phyloP scores from a whole-genome alignment of 2,329 filamentous ascomycete genomes.

The Aquanectria penicillioides region DNA sequence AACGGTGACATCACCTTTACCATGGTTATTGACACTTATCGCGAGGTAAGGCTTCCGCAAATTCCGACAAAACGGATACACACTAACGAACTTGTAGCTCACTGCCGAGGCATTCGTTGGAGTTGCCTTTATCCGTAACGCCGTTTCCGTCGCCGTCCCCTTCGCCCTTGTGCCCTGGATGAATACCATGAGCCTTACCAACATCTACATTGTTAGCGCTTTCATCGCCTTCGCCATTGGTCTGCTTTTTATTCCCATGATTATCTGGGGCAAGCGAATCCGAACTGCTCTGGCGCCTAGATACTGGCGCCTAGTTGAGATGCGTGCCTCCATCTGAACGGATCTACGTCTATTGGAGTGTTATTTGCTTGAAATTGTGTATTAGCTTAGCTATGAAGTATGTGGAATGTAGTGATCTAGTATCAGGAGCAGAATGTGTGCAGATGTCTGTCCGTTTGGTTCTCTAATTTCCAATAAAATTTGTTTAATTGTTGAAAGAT shows the following conservation, averaged over 20 bases:
- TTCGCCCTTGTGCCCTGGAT: conserved; percentile 46
- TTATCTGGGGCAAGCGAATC: conserved; percentile 46
- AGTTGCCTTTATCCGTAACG: conserved; percentile 46
- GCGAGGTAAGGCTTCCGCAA: conserved; percentile 21
- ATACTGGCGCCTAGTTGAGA: conserved; percentile 40
- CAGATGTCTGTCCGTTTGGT: background rate
- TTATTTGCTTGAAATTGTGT: no score
- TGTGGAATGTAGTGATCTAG: no score
- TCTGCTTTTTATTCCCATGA: conserved; percentile 41
- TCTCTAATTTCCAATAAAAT: background rate
- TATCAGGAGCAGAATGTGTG: no score
- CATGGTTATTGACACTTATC: conserved; percentile 49
- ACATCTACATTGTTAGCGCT: conserved; percentile 42
- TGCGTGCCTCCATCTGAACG: conserved; percentile 22
- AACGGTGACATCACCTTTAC: conserved; percentile 50
- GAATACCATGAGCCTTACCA: conserved; percentile 41
- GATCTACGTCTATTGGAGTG: no score
- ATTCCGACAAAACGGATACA: background rate
- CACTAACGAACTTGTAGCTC: background rate
- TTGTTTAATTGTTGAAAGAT: background rate
- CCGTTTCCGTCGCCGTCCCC: conserved; percentile 40
- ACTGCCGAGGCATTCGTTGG: conserved; percentile 45
- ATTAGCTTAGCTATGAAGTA: no score
- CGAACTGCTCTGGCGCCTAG: conserved; percentile 29
- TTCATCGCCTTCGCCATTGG: conserved; percentile 37